These are phyloP conservation scores for Aspergillus campestris DNA, from an alignment of 495 filamentous ascomycete genomes.

Conservation along the genomic window DNA sequence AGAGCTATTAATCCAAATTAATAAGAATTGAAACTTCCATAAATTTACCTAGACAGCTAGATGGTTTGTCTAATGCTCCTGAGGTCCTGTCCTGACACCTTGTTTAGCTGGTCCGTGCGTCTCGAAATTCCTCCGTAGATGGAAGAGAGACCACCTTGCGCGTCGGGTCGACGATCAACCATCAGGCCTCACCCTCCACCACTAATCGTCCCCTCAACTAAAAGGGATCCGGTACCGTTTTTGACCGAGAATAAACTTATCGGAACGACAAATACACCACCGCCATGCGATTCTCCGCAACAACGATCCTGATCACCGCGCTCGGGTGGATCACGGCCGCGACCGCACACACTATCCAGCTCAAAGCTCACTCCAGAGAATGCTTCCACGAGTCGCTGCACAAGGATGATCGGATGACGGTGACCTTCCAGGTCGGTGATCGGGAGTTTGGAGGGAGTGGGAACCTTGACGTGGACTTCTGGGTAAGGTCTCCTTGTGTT, in stretches of 20 bases:
- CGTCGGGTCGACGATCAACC: constrained; percentile 12
- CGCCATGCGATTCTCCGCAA: constrained; percentile 48
- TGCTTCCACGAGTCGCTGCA: constrained; percentile 96
- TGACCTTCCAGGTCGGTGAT: constrained; percentile 97
- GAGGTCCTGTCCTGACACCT: too few species aligned
- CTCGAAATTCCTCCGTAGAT: constrained; percentile 21
- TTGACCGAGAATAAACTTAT: constrained; percentile 2
- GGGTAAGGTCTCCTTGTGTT: constrained; percentile 51
- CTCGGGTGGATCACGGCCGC: constrained; percentile 55
- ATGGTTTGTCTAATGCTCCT: too few species aligned
- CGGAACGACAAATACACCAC: not conserved
- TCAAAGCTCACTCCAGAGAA: constrained; percentile 82
- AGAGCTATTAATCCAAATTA: too few species aligned
- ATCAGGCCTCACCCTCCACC: constrained; percentile 5
- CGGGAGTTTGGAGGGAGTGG: constrained; percentile 90
- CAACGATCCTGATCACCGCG: constrained; percentile 51
- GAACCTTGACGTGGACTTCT: constrained; percentile 95
- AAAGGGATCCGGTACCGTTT: not conserved
- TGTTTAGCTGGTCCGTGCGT: constrained; percentile 30
- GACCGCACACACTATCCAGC: constrained; percentile 87
- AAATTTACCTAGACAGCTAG: too few species aligned
- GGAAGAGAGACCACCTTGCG: constrained; percentile 31
- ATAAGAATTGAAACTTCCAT: too few species aligned
- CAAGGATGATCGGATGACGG: constrained; percentile 94
- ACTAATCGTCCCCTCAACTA: constrained; percentile 7